These are phyloP conservation scores for Jaenimonas drosophilae DNA, from an alignment of 208 protist genomes.

Conservation along the genomic window DNA sequence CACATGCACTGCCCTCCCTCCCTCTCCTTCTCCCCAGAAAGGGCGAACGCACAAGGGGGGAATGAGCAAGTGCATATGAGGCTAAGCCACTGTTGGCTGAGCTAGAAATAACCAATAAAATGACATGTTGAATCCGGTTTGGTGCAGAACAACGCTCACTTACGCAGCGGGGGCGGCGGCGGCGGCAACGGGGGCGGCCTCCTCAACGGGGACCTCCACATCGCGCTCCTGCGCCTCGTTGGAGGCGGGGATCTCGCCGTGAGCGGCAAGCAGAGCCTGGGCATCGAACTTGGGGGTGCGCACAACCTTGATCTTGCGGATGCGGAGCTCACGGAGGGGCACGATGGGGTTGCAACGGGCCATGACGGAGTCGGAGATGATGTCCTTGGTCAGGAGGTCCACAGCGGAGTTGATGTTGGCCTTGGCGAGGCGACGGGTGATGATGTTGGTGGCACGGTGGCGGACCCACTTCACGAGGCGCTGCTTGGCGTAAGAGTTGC, in stretches of 20 bases:
- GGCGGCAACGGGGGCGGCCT: slow-evolving; percentile 4
- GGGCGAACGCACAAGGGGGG: no score
- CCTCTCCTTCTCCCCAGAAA: no score
- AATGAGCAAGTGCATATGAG: no score
- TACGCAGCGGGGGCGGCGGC: background rate
- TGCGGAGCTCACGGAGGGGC: slow-evolving; percentile 96
- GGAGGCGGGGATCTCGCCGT: slow-evolving; percentile 81
- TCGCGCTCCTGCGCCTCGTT: slow-evolving; percentile 61
- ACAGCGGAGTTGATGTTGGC: slow-evolving; percentile 92
- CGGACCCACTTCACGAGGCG: slow-evolving; percentile 93
- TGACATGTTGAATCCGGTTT: no score
- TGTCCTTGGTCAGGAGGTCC: slow-evolving; percentile 91
- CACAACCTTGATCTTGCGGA: slow-evolving; percentile 97
- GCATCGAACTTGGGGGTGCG: slow-evolving; percentile 96
- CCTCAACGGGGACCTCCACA: slow-evolving; percentile 68
- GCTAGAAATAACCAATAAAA: no score
- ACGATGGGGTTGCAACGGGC: slow-evolving; percentile 92
- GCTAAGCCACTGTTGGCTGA: no score
- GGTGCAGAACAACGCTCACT: no score
- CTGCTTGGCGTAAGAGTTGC: slow-evolving; percentile 97
- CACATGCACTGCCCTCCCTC: no score
- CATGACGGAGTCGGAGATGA: slow-evolving; percentile 94
- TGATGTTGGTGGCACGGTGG: slow-evolving; percentile 94
- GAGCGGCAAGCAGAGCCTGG: slow-evolving; percentile 87
- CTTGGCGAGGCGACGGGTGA: slow-evolving; percentile 79